These are phyloP conservation scores for Skeletonema menzelii DNA, from an alignment of 108 stramenopile species.

Conservation along the genomic window DNA sequence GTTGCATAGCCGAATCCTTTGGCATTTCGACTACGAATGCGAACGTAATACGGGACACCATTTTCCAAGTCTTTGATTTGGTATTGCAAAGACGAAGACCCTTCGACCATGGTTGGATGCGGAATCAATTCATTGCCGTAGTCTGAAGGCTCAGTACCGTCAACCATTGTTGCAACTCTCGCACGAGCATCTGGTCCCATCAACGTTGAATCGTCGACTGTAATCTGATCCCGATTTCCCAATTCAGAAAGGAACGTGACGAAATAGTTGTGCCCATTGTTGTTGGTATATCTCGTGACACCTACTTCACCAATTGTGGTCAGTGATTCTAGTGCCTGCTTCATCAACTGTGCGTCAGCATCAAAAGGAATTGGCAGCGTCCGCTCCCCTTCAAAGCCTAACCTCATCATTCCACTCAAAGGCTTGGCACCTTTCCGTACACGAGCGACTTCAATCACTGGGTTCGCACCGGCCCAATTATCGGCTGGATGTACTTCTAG, in stretches of 20 bases:
- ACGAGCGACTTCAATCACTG: constrained; percentile 48
- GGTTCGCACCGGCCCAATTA: constrained; percentile 81
- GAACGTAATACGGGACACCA: constrained; percentile 53
- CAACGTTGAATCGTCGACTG: constrained; percentile 62
- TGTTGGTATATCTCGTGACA: constrained; percentile 68
- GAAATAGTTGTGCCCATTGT: constrained; percentile 83
- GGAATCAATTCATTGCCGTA: constrained; percentile 38
- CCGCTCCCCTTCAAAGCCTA: constrained; percentile 58
- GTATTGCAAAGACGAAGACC: constrained; percentile 17
- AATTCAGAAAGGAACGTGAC: constrained; percentile 70
- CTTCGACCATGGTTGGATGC: constrained; percentile 1
- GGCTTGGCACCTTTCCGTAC: constrained; percentile 66
- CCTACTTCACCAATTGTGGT: constrained; percentile 61
- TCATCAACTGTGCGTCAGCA: constrained; percentile 57
- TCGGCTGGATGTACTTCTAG: constrained; percentile 61
- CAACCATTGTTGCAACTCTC: constrained; percentile 50
- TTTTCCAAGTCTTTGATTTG: constrained; percentile 44
- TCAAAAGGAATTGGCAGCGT: constrained; percentile 68
- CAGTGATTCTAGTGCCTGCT: constrained; percentile 69
- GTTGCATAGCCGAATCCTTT: constrained; percentile 59
- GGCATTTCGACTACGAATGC: constrained; percentile 55
- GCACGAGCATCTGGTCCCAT: constrained; percentile 73
- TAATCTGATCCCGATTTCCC: constrained; percentile 48
- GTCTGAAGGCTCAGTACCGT: constrained; percentile 51
- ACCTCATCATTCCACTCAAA: constrained; percentile 68